A percentile compares a stretch with the other conserved stretches of the same genome.
Evolutionary conservation across 129 eudicot genomes (phyloP).

Genomic region (Cynara cardunculus): DNA sequence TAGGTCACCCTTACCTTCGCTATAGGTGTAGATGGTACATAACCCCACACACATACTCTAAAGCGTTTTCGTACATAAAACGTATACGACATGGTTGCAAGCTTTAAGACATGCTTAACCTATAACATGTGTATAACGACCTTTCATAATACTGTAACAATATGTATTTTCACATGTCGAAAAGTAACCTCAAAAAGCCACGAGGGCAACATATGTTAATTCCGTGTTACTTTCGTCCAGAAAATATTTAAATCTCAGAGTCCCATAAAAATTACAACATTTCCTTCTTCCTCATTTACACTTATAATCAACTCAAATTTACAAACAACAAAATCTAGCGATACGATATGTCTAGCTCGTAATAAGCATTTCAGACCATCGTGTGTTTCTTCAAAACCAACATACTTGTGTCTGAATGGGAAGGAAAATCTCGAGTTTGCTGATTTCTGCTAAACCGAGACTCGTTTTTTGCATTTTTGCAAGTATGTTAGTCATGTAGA

Average conservation of each 20-base stretch:
- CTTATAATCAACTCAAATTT: not conserved
- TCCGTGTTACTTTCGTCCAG: not conserved
- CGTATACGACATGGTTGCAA: too few relatives aligned
- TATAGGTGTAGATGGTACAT: too few relatives aligned
- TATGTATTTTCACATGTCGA: too few relatives aligned
- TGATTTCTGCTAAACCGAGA: not conserved
- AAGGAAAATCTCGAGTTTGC: not conserved
- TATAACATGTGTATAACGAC: too few relatives aligned
- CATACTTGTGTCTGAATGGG: not conserved
- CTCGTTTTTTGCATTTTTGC: not conserved
- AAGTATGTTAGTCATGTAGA: conserved; percentile 13
- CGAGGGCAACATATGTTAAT: too few relatives aligned
- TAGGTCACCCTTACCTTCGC: too few relatives aligned
- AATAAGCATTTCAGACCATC: not conserved
- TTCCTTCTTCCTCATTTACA: not conserved
- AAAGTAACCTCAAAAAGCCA: too few relatives aligned
- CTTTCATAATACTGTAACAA: too few relatives aligned
- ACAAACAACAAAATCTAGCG: not conserved
- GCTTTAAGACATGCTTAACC: too few relatives aligned
- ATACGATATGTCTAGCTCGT: not conserved
- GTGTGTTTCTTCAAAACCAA: not conserved
- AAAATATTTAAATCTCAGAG: not conserved
- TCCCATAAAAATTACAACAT: not conserved
- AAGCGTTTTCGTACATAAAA: too few relatives aligned
- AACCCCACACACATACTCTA: too few relatives aligned